Percentiles rank a stretch among this genome's conserved stretches.
Conservation (phyloP, 768 basidiomycete genomes). For the Russula foetens region DNA sequence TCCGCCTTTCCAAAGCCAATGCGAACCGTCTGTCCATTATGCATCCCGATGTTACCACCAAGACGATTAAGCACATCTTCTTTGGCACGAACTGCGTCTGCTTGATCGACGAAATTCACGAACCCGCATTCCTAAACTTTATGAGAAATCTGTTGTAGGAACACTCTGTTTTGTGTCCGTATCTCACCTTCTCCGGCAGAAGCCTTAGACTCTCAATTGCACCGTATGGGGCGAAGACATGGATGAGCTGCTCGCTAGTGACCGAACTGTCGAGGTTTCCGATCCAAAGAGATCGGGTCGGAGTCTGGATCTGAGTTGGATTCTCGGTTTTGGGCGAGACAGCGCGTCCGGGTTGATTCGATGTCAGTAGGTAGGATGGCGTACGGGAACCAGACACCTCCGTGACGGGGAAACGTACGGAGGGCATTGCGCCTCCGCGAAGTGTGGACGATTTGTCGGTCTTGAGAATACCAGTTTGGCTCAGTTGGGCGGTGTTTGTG, state of each 20-base stretch:
- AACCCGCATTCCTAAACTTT: constrained; percentile 85
- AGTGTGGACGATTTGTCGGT: constrained; percentile 27
- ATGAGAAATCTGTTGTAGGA: not conserved
- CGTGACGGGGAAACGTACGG: constrained; percentile 19
- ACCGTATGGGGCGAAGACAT: constrained; percentile 94
- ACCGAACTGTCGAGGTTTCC: constrained; percentile 95
- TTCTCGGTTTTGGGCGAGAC: constrained; percentile 77
- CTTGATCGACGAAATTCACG: constrained; percentile 95
- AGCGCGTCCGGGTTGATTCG: constrained; percentile 60
- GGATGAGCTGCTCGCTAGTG: constrained; percentile 89
- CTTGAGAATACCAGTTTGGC: constrained; percentile 23
- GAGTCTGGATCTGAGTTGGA: constrained; percentile 76
- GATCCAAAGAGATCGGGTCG: constrained; percentile 96
- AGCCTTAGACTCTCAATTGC: constrained; percentile 93
- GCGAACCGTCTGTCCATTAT: constrained; percentile 91
- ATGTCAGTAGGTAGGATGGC: constrained; percentile 60
- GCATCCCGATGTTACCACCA: constrained; percentile 89
- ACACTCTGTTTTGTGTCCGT: not conserved
- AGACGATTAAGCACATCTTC: constrained; percentile 96
- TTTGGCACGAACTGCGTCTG: constrained; percentile 94
- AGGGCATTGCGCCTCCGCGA: constrained; percentile 13
- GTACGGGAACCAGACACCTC: constrained; percentile 32
- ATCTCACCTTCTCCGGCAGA: constrained; percentile 87
- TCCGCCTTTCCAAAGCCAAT: constrained; percentile 99
- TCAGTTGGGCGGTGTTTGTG: constrained; percentile 29